Evolutionary conservation across 495 filamentous ascomycete species (phyloP).

Genomic region (Penicillium tannophilum): DNA sequence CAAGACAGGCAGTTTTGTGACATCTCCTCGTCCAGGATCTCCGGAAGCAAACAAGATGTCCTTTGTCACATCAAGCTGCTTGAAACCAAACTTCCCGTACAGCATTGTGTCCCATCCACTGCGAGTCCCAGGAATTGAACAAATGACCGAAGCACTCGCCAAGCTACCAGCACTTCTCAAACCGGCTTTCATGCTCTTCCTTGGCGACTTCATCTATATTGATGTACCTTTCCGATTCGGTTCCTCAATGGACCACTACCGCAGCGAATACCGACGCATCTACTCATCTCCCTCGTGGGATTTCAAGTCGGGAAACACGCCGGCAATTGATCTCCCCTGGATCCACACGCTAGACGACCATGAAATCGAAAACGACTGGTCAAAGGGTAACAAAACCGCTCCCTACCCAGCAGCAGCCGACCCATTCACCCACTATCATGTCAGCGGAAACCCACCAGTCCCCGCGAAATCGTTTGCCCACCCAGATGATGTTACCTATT

Average conservation of each 20-base stretch:
- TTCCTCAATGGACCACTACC: conserved; percentile 70
- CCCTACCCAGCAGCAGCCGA: conserved; percentile 77
- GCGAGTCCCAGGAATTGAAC: conserved; percentile 73
- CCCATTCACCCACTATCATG: conserved; percentile 85
- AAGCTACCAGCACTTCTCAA: conserved; percentile 61
- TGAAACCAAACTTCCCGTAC: conserved; percentile 90
- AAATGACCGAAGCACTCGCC: conserved; percentile 58
- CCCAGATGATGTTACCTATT: conserved; percentile 70
- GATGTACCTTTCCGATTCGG: conserved; percentile 85
- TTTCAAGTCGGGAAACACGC: conserved; percentile 43
- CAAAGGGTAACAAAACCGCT: conserved; percentile 65
- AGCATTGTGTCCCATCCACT: conserved; percentile 78
- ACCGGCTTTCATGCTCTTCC: conserved; percentile 90
- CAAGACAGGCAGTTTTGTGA: conserved; percentile 75
- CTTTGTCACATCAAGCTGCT: conserved; percentile 88
- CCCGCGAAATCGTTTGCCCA: conserved; percentile 41
- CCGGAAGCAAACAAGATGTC: conserved; percentile 68
- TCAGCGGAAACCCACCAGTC: conserved; percentile 75
- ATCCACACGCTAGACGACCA: conserved; percentile 96
- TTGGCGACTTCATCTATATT: conserved; percentile 98
- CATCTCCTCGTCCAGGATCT: conserved; percentile 66
- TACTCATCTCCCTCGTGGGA: conserved; percentile 93
- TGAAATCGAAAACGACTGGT: conserved; percentile 93
- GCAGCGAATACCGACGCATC: conserved; percentile 87
- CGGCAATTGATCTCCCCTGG: conserved; percentile 74